A percentile compares a stretch with the other conserved stretches of the same genome.
Conservation (phyloP, 2,329 filamentous ascomycete species). For the Botrytis hyacinthi region DNA sequence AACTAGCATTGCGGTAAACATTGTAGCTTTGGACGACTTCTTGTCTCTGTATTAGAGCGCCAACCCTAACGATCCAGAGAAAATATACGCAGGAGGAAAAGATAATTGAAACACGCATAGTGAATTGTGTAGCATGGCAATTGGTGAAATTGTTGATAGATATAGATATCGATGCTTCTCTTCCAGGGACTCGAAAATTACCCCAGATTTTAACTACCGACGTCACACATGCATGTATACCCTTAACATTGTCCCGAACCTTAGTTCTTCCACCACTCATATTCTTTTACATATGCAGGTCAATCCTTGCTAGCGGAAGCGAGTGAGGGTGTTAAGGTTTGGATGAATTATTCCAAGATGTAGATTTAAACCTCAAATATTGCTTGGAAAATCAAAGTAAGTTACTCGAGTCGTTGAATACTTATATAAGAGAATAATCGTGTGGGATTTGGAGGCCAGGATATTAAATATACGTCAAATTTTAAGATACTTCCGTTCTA, state of each 20-base stretch:
- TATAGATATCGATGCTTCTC: neutral
- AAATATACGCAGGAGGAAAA: neutral
- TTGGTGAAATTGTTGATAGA: neutral
- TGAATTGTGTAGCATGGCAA: neutral
- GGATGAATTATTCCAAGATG: neutral
- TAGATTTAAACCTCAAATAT: neutral
- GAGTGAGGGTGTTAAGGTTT: neutral
- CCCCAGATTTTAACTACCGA: constrained; percentile 5
- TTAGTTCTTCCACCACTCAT: constrained; percentile 9
- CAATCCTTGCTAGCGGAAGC: neutral
- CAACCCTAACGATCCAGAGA: neutral
- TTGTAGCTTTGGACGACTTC: constrained; percentile 21
- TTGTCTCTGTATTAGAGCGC: constrained; percentile 1
- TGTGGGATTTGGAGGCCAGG: neutral
- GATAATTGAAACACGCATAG: neutral
- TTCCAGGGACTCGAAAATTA: neutral
- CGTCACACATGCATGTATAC: neutral
- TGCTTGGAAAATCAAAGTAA: neutral
- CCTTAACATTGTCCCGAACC: constrained; percentile 9
- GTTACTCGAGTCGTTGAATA: too few relatives aligned
- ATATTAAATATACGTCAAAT: neutral
- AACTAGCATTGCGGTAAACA: constrained; percentile 30
- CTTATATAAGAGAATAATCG: neutral
- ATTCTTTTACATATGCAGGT: neutral
- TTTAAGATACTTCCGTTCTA: neutral